phyloP scores from a whole-genome alignment of 257 asterid species.

The Nicotiana sylvestris region DNA sequence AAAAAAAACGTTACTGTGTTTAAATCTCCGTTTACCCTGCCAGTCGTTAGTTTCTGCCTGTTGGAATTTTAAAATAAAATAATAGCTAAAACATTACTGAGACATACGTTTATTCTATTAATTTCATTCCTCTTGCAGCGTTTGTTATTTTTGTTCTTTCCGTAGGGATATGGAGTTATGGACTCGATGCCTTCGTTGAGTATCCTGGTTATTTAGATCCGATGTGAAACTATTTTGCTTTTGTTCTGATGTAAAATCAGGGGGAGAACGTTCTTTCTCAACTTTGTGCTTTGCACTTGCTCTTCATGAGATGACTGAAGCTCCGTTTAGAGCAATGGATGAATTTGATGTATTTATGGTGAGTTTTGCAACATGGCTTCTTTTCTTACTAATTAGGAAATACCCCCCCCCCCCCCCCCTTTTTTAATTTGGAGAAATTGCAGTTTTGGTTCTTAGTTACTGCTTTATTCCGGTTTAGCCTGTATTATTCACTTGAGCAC shows the following conservation, averaged over 20 bases:
- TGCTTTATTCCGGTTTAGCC: background rate
- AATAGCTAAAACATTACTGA: too few relatives aligned
- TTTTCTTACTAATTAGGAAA: background rate
- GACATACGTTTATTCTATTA: too few relatives aligned
- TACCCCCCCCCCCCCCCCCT: too few relatives aligned
- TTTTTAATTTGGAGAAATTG: background rate
- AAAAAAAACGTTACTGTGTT: too few relatives aligned
- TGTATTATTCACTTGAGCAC: background rate
- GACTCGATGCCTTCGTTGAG: background rate
- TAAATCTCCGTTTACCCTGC: too few relatives aligned
- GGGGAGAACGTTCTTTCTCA: slow-evolving; percentile 97
- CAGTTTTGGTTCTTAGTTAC: background rate
- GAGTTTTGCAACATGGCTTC: slow-evolving; percentile 15
- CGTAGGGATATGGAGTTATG: background rate
- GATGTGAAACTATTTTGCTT: background rate
- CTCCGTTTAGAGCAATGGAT: slow-evolving; percentile 99
- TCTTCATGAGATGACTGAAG: slow-evolving; percentile 98
- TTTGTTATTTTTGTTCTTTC: background rate
- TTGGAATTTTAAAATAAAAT: too few relatives aligned
- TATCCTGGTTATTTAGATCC: background rate
- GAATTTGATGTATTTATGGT: slow-evolving; percentile 99
- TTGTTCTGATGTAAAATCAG: slow-evolving; percentile 37
- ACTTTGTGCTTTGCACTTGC: slow-evolving; percentile 95
- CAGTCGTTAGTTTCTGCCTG: too few relatives aligned
- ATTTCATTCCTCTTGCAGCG: background rate